Evolutionary conservation across 2,329 filamentous ascomycete genomes (phyloP).

Genomic region (Paraphoma chrysanthemicola): DNA sequence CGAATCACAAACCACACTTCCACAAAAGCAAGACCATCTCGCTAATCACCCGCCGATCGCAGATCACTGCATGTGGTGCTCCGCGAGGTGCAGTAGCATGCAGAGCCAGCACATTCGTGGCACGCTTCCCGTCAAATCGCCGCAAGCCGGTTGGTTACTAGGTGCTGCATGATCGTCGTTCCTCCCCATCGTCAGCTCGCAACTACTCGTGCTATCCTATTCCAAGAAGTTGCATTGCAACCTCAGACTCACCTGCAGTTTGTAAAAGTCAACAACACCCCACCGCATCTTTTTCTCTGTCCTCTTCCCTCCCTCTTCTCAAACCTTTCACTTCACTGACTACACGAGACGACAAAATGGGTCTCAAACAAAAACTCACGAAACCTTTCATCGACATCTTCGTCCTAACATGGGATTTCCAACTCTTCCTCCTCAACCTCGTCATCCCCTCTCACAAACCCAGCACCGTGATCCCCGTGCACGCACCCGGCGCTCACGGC

Average conservation of each 20-base stretch:
- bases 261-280: not conserved
- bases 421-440: conserved; percentile 48
- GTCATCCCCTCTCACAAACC: conserved; percentile 45
- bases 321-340: too few relatives aligned
- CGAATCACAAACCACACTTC: not conserved
- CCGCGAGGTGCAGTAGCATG: conserved; percentile 4
- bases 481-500: conserved; percentile 43
- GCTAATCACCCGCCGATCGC: conserved; percentile 4
- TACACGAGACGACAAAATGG: conserved; percentile 10
- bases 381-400: conserved; percentile 44
- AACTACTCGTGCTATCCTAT: not conserved
- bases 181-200: not conserved
- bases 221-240: not conserved
- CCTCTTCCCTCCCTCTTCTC: not conserved
- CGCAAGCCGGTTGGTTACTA: not conserved
- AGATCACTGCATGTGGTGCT: conserved; percentile 4
- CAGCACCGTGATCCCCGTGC: conserved; percentile 45
- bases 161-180: not conserved
- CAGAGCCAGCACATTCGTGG: conserved; percentile 8
- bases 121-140: not conserved
- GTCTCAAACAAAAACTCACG: conserved; percentile 17
- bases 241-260: not conserved
- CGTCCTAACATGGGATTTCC: conserved; percentile 50
- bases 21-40: not conserved
- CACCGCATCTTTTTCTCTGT: not conserved